These are phyloP conservation scores for Diversispora eburnea DNA, from an alignment of 192 early-diverging fungal genomes.

Conservation along the genomic window DNA sequence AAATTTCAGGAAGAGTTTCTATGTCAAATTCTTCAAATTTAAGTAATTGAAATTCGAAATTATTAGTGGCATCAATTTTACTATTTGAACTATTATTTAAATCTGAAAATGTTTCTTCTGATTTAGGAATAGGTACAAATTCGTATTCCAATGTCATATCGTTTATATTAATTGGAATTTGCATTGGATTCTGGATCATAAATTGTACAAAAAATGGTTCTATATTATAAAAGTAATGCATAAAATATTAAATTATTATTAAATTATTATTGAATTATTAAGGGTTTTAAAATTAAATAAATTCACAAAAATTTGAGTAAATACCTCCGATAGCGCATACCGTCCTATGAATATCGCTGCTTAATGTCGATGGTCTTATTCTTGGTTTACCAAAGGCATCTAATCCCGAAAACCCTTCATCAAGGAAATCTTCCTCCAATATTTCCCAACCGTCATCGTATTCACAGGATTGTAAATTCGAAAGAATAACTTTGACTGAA, in stretches of 20 bases:
- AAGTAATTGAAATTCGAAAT: constrained; percentile 28
- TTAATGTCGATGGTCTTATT: constrained; percentile 32
- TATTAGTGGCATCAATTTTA: constrained; percentile 12
- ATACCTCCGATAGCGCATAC: constrained; percentile 77
- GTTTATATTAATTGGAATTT: constrained; percentile 61
- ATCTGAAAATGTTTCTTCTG: constrained; percentile 28
- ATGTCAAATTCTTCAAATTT: constrained; percentile 56
- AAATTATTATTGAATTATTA: background rate
- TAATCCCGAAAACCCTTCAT: constrained; percentile 43
- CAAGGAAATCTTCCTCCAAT: constrained; percentile 65
- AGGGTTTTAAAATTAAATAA: background rate
- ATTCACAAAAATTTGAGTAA: background rate
- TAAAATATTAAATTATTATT: background rate
- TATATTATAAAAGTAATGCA: constrained; percentile 32
- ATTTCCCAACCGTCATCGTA: constrained; percentile 61
- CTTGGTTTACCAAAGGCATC: constrained; percentile 30
- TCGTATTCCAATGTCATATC: constrained; percentile 61
- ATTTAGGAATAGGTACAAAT: constrained; percentile 34
- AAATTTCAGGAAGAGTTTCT: constrained; percentile 49
- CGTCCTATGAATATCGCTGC: constrained; percentile 47
- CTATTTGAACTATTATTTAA: constrained; percentile 39
- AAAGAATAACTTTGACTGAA: constrained; percentile 53
- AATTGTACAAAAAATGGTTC: constrained; percentile 70
- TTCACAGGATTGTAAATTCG: constrained; percentile 58
- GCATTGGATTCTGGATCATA: constrained; percentile 66